These are phyloP conservation scores for Phytophthora pinifolia DNA, from an alignment of 352 stramenopile genomes.

Conservation along the genomic window DNA sequence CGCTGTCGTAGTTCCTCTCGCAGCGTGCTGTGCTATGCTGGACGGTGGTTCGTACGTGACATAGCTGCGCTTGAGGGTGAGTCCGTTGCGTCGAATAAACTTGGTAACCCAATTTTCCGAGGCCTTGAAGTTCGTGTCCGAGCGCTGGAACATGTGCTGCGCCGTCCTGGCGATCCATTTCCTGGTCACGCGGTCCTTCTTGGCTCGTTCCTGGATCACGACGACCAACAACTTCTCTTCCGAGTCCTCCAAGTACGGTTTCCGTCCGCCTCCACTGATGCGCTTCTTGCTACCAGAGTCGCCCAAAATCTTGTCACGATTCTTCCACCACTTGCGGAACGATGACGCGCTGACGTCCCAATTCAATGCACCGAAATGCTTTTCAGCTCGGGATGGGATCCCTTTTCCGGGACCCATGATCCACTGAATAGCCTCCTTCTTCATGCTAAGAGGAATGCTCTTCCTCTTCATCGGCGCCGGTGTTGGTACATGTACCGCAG, in stretches of 20 bases:
- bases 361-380: slow-evolving; percentile 69
- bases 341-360: slow-evolving; percentile 79
- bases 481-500: neutral
- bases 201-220: slow-evolving; percentile 73
- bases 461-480: slow-evolving; percentile 51
- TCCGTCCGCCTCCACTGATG: slow-evolving; percentile 66
- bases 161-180: slow-evolving; percentile 86
- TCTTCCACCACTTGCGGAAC: slow-evolving; percentile 88
- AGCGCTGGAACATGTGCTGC: slow-evolving; percentile 84
- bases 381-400: slow-evolving; percentile 66
- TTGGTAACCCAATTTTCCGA: slow-evolving; percentile 86
- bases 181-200: slow-evolving; percentile 77
- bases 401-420: slow-evolving; percentile 74
- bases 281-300: slow-evolving; percentile 73
- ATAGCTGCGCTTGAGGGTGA: slow-evolving; percentile 78
- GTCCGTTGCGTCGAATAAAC: slow-evolving; percentile 77
- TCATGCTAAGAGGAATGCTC: slow-evolving; percentile 80
- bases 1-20: too few relatives aligned
- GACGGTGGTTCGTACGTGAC: slow-evolving; percentile 61
- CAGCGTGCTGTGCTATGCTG: slow-evolving; percentile 15
- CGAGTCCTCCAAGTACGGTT: slow-evolving; percentile 65
- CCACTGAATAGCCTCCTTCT: slow-evolving; percentile 83
- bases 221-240: slow-evolving; percentile 77
- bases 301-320: slow-evolving; percentile 75
- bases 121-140: slow-evolving; percentile 68